These are phyloP conservation scores for Mycocentrospora acerina DNA, from an alignment of 2,329 filamentous ascomycete species.

Conservation along the genomic window DNA sequence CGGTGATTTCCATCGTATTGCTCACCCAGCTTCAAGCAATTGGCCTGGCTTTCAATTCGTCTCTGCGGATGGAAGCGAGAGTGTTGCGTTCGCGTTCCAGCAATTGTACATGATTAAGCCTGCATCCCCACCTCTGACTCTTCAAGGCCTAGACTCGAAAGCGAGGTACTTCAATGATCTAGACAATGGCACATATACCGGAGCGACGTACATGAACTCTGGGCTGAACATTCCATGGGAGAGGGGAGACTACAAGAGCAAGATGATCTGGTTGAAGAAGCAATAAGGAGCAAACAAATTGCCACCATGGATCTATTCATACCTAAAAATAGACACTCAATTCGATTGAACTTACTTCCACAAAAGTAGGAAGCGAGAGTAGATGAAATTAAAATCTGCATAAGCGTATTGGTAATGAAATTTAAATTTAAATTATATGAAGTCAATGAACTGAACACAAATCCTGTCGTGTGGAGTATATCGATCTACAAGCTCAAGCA, in stretches of 20 bases:
- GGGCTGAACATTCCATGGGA: slow-evolving; percentile 58
- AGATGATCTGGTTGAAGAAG: slow-evolving; percentile 58
- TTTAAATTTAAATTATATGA: too few relatives aligned
- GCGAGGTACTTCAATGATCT: slow-evolving; percentile 56
- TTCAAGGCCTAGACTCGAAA: slow-evolving; percentile 59
- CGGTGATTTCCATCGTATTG: slow-evolving; percentile 62
- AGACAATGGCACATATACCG: slow-evolving; percentile 56
- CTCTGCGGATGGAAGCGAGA: slow-evolving; percentile 51
- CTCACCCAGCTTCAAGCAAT: slow-evolving; percentile 59
- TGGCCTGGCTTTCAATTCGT: slow-evolving; percentile 65
- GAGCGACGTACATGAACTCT: slow-evolving; percentile 63
- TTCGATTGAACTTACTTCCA: too few relatives aligned
- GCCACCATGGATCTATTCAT: neutral
- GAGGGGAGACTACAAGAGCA: slow-evolving; percentile 58
- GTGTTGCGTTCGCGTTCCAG: slow-evolving; percentile 64
- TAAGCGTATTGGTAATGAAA: too few relatives aligned
- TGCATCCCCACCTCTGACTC: slow-evolving; percentile 53
- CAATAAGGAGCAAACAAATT: too few relatives aligned
- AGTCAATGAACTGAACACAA: too few relatives aligned
- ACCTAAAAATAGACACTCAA: too few relatives aligned
- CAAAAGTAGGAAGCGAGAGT: too few relatives aligned
- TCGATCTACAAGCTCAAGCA: too few relatives aligned
- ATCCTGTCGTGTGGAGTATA: too few relatives aligned
- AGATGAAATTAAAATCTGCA: too few relatives aligned
- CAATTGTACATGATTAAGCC: slow-evolving; percentile 56